Evolutionary conservation across 768 basidiomycete species (phyloP), one percentile per base, ranked within the genome.

Genomic region (Lactifluus volemus): DNA sequence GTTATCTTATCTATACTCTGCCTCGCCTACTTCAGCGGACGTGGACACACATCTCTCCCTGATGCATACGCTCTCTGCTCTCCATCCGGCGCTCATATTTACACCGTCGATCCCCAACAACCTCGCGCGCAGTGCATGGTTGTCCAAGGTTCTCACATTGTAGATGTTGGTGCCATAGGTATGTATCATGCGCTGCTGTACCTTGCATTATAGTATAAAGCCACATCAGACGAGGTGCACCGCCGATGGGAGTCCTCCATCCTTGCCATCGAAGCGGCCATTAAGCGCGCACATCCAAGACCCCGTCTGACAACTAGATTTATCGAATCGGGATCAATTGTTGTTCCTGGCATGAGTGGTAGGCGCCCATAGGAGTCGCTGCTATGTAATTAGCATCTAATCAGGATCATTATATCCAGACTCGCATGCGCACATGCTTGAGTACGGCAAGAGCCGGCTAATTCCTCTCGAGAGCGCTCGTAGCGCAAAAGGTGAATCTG

Each of bases 291-390:
- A 21, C 59, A 63, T 47, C 61, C 70, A 39, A 55, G 63, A 57
- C 60, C 67, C 65, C 66, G 68, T 67, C 63, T 79, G 47, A 67
- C 71, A 55, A 72, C 83, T 58, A 81, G 77, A 53, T 81, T 77
- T 71, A 76, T 85, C 60, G 72, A 77, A 51, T 68, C 76, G 44
- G 83, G 80, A 14, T 79, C 86, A 47, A 81, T 86, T 55, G 72
- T 89, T 48, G 79, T 89, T 49, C 89, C 89, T 12, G 89, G 89
- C 1, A 69, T 91, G 58, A 85, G 79, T 69, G 87, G 86, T 87
- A 65, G 67, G 82, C 74, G 49, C 61, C 53, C 49, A 25, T 32
- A 38, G 12, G 45, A 55, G 39, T 48, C 30, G 17, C 32, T 48
- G 17, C 50, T 41, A 44, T 59, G 63, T 59, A 49, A 55, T 65